Conservation (phyloP, 257 asterid genomes). For the Plantago elongata region DNA sequence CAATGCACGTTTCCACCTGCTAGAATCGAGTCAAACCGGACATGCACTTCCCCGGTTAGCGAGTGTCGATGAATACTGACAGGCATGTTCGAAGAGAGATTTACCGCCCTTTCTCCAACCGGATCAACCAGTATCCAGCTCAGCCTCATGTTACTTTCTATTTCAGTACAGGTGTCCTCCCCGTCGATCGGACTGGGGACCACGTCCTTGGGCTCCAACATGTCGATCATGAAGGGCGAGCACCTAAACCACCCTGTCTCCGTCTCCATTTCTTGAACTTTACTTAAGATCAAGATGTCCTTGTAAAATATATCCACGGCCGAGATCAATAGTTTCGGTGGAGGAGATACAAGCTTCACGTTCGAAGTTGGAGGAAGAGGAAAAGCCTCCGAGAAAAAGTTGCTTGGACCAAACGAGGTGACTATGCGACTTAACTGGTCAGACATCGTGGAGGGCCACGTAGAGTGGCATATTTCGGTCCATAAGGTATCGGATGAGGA, state of each 20-base stretch:
- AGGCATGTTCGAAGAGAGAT: conserved; percentile 62
- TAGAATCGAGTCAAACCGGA: conserved; percentile 48
- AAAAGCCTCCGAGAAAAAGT: conserved; percentile 59
- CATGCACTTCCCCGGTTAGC: conserved; percentile 79
- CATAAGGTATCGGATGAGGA: conserved; percentile 51
- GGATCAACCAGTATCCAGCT: conserved; percentile 83
- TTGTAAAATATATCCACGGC: conserved; percentile 68
- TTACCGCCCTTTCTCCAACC: conserved; percentile 39
- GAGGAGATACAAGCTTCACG: conserved; percentile 8
- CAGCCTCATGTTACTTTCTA: conserved; percentile 33
- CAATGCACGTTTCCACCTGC: conserved; percentile 45
- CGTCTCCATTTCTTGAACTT: conserved; percentile 56
- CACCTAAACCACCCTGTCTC: conserved; percentile 69
- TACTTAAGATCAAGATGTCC: conserved; percentile 34
- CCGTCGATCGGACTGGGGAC: conserved; percentile 46
- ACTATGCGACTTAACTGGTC: conserved; percentile 37
- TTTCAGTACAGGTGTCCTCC: conserved; percentile 32
- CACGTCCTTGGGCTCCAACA: conserved; percentile 68
- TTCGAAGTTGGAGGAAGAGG: conserved; percentile 20
- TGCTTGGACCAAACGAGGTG: conserved; percentile 54
- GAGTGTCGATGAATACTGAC: conserved; percentile 75
- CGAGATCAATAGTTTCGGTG: conserved; percentile 49
- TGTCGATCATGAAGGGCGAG: conserved; percentile 78
- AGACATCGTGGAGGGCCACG: conserved; percentile 81
- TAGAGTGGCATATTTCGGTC: conserved; percentile 49